Evolutionary conservation across 352 stramenopile species (phyloP).

Genomic region (Phytophthora palmivora): DNA sequence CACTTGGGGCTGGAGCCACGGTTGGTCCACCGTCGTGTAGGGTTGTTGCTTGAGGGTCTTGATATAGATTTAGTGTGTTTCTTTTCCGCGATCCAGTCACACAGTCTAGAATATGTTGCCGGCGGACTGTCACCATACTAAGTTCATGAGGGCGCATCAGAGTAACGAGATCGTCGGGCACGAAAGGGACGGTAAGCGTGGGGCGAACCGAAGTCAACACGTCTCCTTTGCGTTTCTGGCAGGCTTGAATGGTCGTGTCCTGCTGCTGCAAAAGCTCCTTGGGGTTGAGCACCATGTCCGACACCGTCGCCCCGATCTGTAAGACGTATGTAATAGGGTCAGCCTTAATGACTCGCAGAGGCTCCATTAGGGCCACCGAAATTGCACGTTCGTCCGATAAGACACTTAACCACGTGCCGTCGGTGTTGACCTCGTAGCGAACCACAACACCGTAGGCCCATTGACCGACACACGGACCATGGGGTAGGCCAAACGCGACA

Average conservation of each 20-base stretch:
- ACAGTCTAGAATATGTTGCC: conserved; percentile 11
- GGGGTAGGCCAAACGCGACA: background rate
- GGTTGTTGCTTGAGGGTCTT: background rate
- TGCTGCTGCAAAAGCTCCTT: conserved; percentile 10
- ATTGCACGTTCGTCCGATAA: too few relatives aligned
- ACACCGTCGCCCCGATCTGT: background rate
- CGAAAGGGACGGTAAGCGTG: background rate
- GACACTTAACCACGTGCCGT: background rate
- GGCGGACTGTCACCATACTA: background rate
- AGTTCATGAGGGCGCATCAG: conserved; percentile 7
- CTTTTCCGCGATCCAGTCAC: conserved; percentile 2
- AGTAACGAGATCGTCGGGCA: background rate
- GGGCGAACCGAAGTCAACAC: background rate
- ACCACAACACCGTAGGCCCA: background rate
- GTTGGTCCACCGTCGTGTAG: too few relatives aligned
- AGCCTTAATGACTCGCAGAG: conserved; percentile 6
- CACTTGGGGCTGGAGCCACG: too few relatives aligned
- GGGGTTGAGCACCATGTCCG: conserved; percentile 13
- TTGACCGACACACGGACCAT: background rate
- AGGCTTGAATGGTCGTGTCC: background rate
- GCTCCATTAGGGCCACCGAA: background rate
- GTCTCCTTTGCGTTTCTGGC: background rate
- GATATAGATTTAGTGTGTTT: conserved; percentile 1
- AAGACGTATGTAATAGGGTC: conserved; percentile 11
- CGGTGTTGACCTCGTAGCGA: background rate